Base-by-base conservation (phyloP, 169 alveolate genomes). In the Neospora caninum region DNA sequence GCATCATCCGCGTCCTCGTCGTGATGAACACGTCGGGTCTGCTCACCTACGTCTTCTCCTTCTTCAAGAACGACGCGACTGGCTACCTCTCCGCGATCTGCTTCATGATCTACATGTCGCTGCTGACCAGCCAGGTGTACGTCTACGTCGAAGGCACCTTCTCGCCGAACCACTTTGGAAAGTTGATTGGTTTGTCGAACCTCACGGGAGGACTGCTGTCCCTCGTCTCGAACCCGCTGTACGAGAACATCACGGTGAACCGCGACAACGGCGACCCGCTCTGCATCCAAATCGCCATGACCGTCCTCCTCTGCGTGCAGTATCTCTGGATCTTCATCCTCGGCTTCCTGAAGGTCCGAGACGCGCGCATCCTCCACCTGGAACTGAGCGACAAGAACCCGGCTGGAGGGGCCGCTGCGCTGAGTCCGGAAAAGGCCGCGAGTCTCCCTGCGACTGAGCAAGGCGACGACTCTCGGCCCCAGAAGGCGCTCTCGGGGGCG, bases 121-220 rank as follows among this genome's bases (percentile, higher is more conserved):
- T 96, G 49, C 94, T 95, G 93, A 95, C 97, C 22, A 91, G 96
- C 36, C 97, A 96, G 80, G 94, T 96, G 34, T 96, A 93, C 91
- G 95, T 95, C 45, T 95, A 91, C 87, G 87, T 96, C 45, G 96
- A 94, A 82, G 95, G 86, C 25, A 78, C 95, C 58, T 96, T 96
- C 49, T 96, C 97, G 18, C 94, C 97, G 4, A n/a, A 73, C 42
- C 93, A 93, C 91, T 96, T 96, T 93, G 97, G 97, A 41, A 95
- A 95, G 87, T 91, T 96, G 9, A 82, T 96, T 34, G 97, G 97
- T 80, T 84, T 91, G 70, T 96, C 96, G 31, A 93, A 93, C 69
- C 54, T 95, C 53, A 88, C 94, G 80, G 97, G 97, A 29, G 97
- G 97, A 10, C 87, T 95, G n/a, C 88, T 94, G 36, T 95, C 97